A percentile compares a stretch with the other conserved stretches of the same genome.
Conservation (phyloP, 169 alveolate genomes). For the Plasmodium adleri region DNA sequence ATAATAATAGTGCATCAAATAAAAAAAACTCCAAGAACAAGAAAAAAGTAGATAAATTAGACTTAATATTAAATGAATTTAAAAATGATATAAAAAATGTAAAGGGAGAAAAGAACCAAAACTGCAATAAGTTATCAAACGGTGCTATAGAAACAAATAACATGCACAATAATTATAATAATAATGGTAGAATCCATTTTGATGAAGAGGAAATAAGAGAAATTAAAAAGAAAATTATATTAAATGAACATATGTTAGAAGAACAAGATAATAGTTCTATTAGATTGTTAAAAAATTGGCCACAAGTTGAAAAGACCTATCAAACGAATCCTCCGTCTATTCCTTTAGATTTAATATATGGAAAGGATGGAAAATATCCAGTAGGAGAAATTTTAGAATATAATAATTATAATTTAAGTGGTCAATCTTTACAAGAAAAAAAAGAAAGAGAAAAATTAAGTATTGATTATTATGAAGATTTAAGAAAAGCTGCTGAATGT, state of each 20-base stretch:
- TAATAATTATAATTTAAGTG: conserved; percentile 47
- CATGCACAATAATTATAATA: conserved; percentile 38
- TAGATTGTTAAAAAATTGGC: conserved; percentile 85
- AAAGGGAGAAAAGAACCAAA: not conserved
- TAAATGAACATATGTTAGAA: conserved; percentile 65
- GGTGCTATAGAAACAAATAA: conserved; percentile 32
- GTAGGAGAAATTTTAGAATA: conserved; percentile 76
- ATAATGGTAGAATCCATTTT: conserved; percentile 10
- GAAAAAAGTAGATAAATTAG: conserved; percentile 55
- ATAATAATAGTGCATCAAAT: not conserved
- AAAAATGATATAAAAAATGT: conserved; percentile 15
- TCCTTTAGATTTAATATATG: conserved; percentile 82
- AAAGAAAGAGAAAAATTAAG: conserved; percentile 92
- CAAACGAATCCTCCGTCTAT: conserved; percentile 88
- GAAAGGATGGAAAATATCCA: conserved; percentile 73
- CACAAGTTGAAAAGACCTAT: conserved; percentile 70
- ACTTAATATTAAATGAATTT: conserved; percentile 49
- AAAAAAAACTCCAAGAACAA: conserved; percentile 38
- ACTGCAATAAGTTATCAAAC: not conserved
- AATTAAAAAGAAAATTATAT: conserved; percentile 17
- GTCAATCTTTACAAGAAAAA: conserved; percentile 89
- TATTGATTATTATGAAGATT: conserved; percentile 90
- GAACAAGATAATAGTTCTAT: conserved; percentile 84
- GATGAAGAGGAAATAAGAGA: conserved; percentile 33
- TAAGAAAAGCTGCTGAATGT: conserved; percentile 99